Evolutionary conservation across 441 rosid species (phyloP), one percentile per base, ranked within the genome.

Genomic region (Pelargonium citronellum): DNA sequence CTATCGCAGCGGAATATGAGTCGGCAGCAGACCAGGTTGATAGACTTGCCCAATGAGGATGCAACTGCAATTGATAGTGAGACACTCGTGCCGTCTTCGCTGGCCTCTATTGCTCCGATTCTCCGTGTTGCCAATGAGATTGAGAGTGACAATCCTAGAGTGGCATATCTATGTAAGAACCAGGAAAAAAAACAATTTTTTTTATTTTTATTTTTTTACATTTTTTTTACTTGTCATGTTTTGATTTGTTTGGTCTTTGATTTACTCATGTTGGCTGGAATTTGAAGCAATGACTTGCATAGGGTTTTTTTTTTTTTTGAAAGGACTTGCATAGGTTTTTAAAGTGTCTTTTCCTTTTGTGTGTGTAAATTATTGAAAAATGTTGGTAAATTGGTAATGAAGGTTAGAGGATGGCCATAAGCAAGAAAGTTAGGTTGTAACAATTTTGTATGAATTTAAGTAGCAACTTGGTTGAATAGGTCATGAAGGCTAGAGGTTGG

Each of bases 61-160:
- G 68, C 44, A 47, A 19, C 79, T 2, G 69, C 74, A 1, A 70
- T 88, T 7, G 99, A 95, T 64, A 95, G 98, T 65, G 97, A 95
- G 80, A 58, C 64, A 3, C 84, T 90, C 8, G 96, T 92, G n/a
- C 98, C 98, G 4, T 92, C 99, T 22, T 87, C 95, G 24, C 74
- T 95, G 13, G 87, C 87, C 0, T 41, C 73, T 16, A 77, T 90
- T 69, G 88, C 78, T 70, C 97, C 95, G 0, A 76, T 90, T 79
- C 97, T 95, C 64, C 97, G 98, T 7, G 98, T 90, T 0, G 99
- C 98, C 60, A 95, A 92, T 79, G 99, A 90, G 65, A 77, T 95
- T 41, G 82, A 90, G 75, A 6, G 67, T 15, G 87, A 87, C 0
- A 92, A 95, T 55, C 83, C 85, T 0, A 80, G 98, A 68, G 96